These are phyloP conservation scores for Ephemerocybe angulata DNA, from an alignment of 768 basidiomycete species.

Conservation along the genomic window DNA sequence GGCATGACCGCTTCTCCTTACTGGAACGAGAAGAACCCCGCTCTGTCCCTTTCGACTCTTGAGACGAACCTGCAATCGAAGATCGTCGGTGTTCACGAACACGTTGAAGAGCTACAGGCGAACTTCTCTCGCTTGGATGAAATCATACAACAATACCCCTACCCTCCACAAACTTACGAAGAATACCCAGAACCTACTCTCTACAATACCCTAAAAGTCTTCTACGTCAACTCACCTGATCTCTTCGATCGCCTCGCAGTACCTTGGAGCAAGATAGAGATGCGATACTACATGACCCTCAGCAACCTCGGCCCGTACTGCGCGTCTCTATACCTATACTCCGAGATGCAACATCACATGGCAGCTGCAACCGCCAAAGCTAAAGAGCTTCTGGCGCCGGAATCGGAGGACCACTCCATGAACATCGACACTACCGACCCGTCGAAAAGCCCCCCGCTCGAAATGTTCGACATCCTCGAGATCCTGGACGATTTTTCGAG, in stretches of 20 bases:
- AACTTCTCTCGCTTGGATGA: conserved; percentile 67
- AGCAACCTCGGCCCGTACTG: conserved; percentile 68
- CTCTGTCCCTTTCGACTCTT: conserved; percentile 55
- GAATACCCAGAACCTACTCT: conserved; percentile 49
- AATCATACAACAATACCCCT: conserved; percentile 53
- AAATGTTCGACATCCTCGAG: conserved; percentile 31
- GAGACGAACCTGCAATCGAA: conserved; percentile 73
- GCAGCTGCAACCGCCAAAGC: conserved; percentile 31
- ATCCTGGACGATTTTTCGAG: conserved; percentile 45
- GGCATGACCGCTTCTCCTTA: conserved; percentile 93
- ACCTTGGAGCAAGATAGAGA: conserved; percentile 56
- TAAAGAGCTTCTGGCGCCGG: conserved; percentile 4
- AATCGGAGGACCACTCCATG: conserved; percentile 10
- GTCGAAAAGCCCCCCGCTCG: conserved; percentile 28
- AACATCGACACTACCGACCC: conserved; percentile 16
- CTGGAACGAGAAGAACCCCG: conserved; percentile 72
- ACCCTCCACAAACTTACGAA: conserved; percentile 48
- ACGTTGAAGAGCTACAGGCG: conserved; percentile 59
- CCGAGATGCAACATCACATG: conserved; percentile 53
- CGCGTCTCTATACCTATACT: conserved; percentile 68
- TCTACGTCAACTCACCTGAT: conserved; percentile 18
- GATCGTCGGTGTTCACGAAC: conserved; percentile 69
- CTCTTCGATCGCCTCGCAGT: conserved; percentile 56
- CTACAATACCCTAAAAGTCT: conserved; percentile 32
- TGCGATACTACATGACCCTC: conserved; percentile 58